phyloP scores from a whole-genome alignment of 176 grass and related monocot genomes.

The Oryza meridionalis region DNA sequence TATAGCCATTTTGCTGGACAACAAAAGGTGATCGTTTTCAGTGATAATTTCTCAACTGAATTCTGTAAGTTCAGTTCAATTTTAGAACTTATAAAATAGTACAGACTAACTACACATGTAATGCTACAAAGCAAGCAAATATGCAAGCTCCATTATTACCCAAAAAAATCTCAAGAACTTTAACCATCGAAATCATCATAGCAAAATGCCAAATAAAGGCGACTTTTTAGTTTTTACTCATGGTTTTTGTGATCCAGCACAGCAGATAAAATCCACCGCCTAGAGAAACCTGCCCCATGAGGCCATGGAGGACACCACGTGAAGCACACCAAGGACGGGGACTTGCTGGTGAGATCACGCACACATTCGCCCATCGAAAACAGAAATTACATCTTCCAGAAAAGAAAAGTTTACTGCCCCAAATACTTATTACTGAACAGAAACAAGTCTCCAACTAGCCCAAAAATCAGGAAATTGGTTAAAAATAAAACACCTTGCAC shows the following conservation, averaged over 20 bases:
- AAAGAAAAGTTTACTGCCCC: neutral
- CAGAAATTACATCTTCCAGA: neutral
- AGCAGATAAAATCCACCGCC: neutral
- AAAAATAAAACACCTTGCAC: neutral
- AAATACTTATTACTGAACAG: neutral
- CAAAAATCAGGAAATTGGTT: neutral
- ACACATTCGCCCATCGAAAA: neutral
- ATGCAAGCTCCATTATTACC: conserved; percentile 7
- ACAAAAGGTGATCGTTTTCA: conserved; percentile 20
- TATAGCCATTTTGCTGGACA: conserved; percentile 66
- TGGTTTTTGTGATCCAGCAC: neutral
- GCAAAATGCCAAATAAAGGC: neutral
- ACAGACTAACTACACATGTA: neutral
- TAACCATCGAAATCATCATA: neutral
- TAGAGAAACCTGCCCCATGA: neutral
- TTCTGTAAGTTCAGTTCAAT: neutral
- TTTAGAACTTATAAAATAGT: neutral
- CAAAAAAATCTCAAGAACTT: neutral
- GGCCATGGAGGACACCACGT: neutral
- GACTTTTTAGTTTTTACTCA: conserved; percentile 14
- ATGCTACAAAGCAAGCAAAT: neutral
- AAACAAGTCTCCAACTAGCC: neutral
- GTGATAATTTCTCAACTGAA: conserved; percentile 17
- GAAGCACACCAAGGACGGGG: neutral
- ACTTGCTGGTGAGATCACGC: neutral